A percentile compares a stretch with the other conserved stretches of the same genome.
These are phyloP conservation scores for Suhomyces bokatorum DNA, from an alignment of 1,139 yeast species.

Conservation along the genomic window DNA sequence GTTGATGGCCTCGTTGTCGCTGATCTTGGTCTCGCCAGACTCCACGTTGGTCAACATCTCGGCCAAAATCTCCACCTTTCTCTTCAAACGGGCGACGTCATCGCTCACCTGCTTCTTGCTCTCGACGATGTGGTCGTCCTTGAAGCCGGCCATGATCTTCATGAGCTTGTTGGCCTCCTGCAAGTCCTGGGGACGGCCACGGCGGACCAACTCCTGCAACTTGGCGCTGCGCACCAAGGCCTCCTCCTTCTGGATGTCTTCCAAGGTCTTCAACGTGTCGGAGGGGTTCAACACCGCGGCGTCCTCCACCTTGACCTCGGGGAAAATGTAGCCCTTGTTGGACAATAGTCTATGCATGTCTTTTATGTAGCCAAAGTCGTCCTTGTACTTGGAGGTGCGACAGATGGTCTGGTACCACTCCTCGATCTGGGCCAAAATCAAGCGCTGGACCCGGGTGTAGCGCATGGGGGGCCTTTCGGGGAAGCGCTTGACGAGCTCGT, in stretches of 20 bases:
- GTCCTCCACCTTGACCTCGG: constrained; percentile 86
- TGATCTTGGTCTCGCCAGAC: constrained; percentile 45
- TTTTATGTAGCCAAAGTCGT: constrained; percentile 86
- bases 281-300: constrained; percentile 93
- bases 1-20: constrained; percentile 68
- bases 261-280: constrained; percentile 83
- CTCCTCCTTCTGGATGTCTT: constrained; percentile 90
- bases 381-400: constrained; percentile 84
- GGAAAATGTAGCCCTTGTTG: constrained; percentile 88
- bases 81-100: constrained; percentile 79
- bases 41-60: constrained; percentile 77
- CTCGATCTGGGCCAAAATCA: constrained; percentile 86
- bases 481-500: constrained; percentile 87
- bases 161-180: constrained; percentile 94
- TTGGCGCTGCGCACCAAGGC: constrained; percentile 91
- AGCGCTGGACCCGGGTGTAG: constrained; percentile 78
- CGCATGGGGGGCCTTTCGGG: constrained; percentile 94
- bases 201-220: constrained; percentile 88
- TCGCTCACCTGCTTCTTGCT: constrained; percentile 79
- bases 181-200: constrained; percentile 94
- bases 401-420: constrained; percentile 98
- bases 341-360: constrained; percentile 92
- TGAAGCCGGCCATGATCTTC: constrained; percentile 98
- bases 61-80: constrained; percentile 86
- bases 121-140: constrained; percentile 69